Conservation (phyloP, 2,329 filamentous ascomycete genomes). For the Pseudogymnoascus sp. region DNA sequence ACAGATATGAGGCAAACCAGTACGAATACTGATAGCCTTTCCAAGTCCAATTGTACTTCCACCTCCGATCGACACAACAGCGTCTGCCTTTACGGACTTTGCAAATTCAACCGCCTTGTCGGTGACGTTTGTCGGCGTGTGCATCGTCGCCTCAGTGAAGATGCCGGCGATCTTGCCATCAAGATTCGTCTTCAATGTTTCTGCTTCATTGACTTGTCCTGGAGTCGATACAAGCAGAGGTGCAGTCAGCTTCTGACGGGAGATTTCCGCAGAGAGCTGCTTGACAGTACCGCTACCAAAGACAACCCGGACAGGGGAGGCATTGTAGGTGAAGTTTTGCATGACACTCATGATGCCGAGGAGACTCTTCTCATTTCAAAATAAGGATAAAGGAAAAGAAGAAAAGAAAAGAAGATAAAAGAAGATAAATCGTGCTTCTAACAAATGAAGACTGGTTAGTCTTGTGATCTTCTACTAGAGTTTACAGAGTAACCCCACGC, state of each 20-base stretch:
- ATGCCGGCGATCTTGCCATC: slow-evolving; percentile 40
- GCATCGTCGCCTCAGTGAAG: slow-evolving; percentile 54
- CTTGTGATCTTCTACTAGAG: not conserved
- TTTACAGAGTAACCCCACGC: not conserved
- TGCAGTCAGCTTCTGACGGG: slow-evolving; percentile 39
- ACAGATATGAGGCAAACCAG: slow-evolving; percentile 49
- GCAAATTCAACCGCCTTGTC: slow-evolving; percentile 47
- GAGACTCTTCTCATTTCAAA: not conserved
- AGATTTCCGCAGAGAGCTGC: slow-evolving; percentile 38
- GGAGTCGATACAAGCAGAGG: slow-evolving; percentile 52
- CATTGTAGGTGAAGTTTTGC: slow-evolving; percentile 44
- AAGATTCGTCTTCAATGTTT: slow-evolving; percentile 35
- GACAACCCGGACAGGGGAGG: slow-evolving; percentile 46
- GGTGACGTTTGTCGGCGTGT: slow-evolving; percentile 52
- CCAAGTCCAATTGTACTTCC: slow-evolving; percentile 57
- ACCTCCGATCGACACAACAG: slow-evolving; percentile 54
- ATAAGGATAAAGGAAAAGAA: not conserved
- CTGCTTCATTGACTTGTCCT: slow-evolving; percentile 39
- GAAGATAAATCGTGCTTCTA: not conserved
- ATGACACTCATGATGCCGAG: not conserved
- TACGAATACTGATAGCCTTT: slow-evolving; percentile 47
- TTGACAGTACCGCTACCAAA: slow-evolving; percentile 49
- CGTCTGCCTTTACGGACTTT: slow-evolving; percentile 41
- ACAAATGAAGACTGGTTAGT: not conserved
- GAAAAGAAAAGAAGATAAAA: not conserved